phyloP scores from a whole-genome alignment of 2,329 filamentous ascomycete genomes.

The Arthrinium puccinioides region DNA sequence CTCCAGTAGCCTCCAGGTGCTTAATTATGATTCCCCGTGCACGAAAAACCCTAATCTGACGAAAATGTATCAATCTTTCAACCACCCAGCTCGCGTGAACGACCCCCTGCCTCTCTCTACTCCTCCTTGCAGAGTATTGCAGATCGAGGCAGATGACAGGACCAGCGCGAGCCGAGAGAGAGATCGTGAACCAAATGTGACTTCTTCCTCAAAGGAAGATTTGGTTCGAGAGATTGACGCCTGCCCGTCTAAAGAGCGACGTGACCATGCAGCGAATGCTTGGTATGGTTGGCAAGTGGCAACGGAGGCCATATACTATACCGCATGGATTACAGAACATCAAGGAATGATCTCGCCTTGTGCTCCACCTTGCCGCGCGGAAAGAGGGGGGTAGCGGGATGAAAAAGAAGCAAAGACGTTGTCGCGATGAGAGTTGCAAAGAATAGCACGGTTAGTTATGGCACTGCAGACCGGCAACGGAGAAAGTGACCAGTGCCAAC shows the following conservation, averaged over 20 bases:
- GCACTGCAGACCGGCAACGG: no score
- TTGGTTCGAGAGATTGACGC: background rate
- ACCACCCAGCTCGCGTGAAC: constrained; percentile 2
- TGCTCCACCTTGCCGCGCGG: constrained; percentile 70
- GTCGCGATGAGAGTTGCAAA: no score
- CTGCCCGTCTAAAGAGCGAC: constrained; percentile 5
- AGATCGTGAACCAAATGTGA: no score
- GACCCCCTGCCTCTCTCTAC: background rate
- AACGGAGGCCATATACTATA: constrained; percentile 38
- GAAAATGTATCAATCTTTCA: constrained; percentile 1
- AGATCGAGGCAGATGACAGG: background rate
- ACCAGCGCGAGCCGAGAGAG: constrained; percentile 3
- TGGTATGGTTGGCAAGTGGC: constrained; percentile 4
- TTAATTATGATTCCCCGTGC: no score
- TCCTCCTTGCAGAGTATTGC: background rate
- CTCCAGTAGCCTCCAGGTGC: no score
- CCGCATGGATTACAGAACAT: constrained; percentile 71
- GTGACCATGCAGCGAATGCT: no score
- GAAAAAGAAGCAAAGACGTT: constrained; percentile 1
- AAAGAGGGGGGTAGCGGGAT: no score
- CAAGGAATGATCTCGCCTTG: constrained; percentile 70
- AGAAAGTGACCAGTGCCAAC: no score
- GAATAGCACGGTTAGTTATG: no score
- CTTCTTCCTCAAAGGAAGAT: no score
- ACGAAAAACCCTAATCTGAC: background rate